phyloP scores from a whole-genome alignment of 331 rosid genomes.

The Stylosanthes scabra region DNA sequence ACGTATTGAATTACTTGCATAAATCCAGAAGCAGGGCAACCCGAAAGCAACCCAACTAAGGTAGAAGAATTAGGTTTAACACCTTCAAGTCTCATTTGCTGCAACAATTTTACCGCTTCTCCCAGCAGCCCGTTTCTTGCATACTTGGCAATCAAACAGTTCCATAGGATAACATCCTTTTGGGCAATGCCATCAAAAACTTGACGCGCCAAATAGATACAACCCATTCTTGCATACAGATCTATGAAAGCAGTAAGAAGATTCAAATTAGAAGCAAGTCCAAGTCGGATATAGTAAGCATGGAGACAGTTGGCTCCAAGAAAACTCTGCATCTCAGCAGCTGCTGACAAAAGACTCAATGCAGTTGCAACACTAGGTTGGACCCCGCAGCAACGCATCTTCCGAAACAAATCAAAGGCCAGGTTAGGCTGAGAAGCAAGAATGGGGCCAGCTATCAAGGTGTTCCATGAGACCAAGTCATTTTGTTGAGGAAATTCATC shows the following conservation, averaged over 20 bases:
- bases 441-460: conserved; percentile 70
- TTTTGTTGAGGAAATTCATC: conserved; percentile 59
- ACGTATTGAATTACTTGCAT: conserved; percentile 44
- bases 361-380: conserved; percentile 50
- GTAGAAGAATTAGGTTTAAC: conserved; percentile 68
- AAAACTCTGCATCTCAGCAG: conserved; percentile 48
- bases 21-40: conserved; percentile 63
- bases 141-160: conserved; percentile 64
- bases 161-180: conserved; percentile 74
- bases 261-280: conserved; percentile 50
- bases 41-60: conserved; percentile 64
- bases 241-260: conserved; percentile 65
- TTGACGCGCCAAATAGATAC: conserved; percentile 39
- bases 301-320: conserved; percentile 54
- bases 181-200: conserved; percentile 54
- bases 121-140: conserved; percentile 58
- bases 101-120: conserved; percentile 53
- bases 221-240: conserved; percentile 60
- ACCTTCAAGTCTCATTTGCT: conserved; percentile 57
- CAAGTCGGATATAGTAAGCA: conserved; percentile 54
- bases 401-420: conserved; percentile 54
- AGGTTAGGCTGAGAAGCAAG: conserved; percentile 45
- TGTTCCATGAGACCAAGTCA: conserved; percentile 31
- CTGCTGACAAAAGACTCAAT: conserved; percentile 60
- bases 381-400: conserved; percentile 52